Evolutionary conservation across 2,329 filamentous ascomycete genomes (phyloP).

Genomic region (Stachybotrys chlorohalonatus): DNA sequence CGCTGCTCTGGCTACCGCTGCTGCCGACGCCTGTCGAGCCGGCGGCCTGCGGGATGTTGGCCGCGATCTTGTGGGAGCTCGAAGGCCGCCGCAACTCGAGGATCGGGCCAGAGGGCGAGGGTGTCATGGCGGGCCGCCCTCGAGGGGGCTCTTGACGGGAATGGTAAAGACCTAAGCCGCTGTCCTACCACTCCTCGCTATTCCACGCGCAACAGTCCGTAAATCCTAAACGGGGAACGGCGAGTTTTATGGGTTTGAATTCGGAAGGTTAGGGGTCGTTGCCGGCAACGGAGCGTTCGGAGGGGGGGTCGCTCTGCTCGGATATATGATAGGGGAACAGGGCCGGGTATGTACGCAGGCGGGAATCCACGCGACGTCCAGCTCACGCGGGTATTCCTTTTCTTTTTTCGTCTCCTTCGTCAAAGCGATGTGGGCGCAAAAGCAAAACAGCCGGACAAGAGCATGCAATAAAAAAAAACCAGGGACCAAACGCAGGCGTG

Average conservation of each 20-base stretch:
- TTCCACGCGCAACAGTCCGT: neutral
- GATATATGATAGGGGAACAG: neutral
- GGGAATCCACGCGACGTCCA: neutral
- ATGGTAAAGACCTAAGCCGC: neutral
- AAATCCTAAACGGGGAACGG: neutral
- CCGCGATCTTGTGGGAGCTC: constrained; percentile 31
- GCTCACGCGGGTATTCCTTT: neutral
- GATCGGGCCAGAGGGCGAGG: constrained; percentile 27
- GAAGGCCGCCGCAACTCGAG: constrained; percentile 24
- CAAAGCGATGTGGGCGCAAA: neutral
- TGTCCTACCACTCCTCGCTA: neutral
- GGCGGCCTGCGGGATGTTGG: constrained; percentile 36
- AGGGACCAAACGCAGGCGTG: no score
- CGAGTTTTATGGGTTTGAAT: neutral
- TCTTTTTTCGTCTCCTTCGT: neutral
- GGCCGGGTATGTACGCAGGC: neutral
- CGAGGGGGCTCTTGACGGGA: neutral
- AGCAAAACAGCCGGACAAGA: neutral
- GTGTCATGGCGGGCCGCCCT: constrained; percentile 22
- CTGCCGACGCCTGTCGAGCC: neutral
- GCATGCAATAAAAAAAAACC: no score
- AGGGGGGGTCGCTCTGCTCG: neutral
- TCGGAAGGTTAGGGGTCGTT: neutral
- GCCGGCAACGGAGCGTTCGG: neutral
- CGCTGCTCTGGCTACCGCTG: constrained; percentile 15